These are phyloP conservation scores for Penicillium manginii DNA, from an alignment of 495 filamentous ascomycete genomes.

Conservation along the genomic window DNA sequence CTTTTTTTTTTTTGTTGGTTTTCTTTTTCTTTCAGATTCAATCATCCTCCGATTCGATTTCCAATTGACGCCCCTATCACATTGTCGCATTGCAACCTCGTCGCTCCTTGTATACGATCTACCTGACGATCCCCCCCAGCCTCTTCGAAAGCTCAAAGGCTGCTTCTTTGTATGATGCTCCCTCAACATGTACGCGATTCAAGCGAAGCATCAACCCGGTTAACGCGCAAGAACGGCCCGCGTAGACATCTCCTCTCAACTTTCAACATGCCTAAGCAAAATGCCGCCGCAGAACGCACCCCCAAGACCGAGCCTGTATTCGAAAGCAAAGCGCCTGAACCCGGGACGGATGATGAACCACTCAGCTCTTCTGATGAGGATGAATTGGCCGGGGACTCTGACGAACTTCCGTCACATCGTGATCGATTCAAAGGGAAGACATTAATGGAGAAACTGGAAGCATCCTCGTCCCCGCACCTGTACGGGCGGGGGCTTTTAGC, in stretches of 20 bases:
- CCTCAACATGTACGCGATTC: constrained; percentile 24
- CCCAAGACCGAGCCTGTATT: neutral
- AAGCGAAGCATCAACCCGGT: constrained; percentile 25
- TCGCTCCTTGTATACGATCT: neutral
- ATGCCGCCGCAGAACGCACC: neutral
- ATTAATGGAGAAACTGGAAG: neutral
- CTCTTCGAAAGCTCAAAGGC: constrained; percentile 1
- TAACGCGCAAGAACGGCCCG: constrained; percentile 17
- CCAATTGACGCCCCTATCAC: neutral
- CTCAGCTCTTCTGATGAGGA: constrained; percentile 36
- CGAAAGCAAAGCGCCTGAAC: constrained; percentile 1
- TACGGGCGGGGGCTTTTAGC: neutral
- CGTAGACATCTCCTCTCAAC: constrained; percentile 26
- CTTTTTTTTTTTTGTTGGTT: neutral
- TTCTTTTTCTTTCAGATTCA: neutral
- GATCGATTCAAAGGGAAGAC: neutral
- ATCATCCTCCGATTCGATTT: neutral
- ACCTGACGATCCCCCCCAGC: neutral
- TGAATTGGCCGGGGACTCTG: constrained; percentile 17
- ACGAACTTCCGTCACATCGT: neutral
- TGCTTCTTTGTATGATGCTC: constrained; percentile 20
- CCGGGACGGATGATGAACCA: constrained; percentile 22
- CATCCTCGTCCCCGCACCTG: neutral
- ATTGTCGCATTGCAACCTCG: neutral
- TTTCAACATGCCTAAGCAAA: constrained; percentile 17